These are phyloP conservation scores for Rhodamnia rubescens DNA, from an alignment of 345 rosid genomes.

Conservation along the genomic window DNA sequence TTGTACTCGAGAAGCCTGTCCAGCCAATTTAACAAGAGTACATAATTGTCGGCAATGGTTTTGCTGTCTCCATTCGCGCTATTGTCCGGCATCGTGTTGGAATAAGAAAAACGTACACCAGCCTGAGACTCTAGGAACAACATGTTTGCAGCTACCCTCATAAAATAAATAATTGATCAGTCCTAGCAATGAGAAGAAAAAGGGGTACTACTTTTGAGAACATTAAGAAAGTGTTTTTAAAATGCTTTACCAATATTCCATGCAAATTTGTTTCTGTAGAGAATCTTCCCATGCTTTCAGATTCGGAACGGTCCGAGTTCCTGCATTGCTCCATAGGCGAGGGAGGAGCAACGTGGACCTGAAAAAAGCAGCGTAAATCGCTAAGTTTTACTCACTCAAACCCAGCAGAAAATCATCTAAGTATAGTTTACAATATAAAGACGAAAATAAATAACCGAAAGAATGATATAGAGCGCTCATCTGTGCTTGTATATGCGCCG, in stretches of 20 bases:
- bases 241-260: slow-evolving; percentile 3
- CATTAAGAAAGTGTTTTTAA: background rate
- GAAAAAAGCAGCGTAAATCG: background rate
- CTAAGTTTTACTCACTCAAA: background rate
- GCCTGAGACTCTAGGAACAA: slow-evolving; percentile 73
- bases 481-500: no score
- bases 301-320: slow-evolving; percentile 38
- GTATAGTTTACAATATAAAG: background rate
- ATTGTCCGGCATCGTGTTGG: slow-evolving; percentile 48
- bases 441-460: no score
- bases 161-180: background rate
- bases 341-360: slow-evolving; percentile 42
- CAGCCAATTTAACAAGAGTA: slow-evolving; percentile 61
- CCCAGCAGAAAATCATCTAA: background rate
- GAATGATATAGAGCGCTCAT: no score
- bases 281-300: slow-evolving; percentile 24
- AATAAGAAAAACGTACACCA: slow-evolving; percentile 78
- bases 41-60: slow-evolving; percentile 51
- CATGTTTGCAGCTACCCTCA: slow-evolving; percentile 22
- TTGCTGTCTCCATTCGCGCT: slow-evolving; percentile 33
- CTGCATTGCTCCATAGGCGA: slow-evolving; percentile 36
- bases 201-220: background rate
- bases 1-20: slow-evolving; percentile 77
- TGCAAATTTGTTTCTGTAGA: slow-evolving; percentile 16
- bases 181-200: background rate